Evolutionary conservation across 2,329 filamentous ascomycete genomes (phyloP).

Genomic region (Proliferodiscus dingleyae): DNA sequence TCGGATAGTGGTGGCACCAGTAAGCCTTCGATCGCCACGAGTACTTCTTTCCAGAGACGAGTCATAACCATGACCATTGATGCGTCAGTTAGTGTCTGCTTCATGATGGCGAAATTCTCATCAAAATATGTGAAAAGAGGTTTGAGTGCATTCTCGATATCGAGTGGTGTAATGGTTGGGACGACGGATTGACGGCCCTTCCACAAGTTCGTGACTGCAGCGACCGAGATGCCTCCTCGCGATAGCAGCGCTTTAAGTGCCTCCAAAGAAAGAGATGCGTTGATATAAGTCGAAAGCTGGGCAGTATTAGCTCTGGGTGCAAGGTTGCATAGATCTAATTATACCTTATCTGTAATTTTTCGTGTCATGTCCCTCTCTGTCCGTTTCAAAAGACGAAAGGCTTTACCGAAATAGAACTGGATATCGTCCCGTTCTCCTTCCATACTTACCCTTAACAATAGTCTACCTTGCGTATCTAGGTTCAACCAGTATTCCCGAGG

Average conservation of each 20-base stretch:
- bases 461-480: conserved; percentile 86
- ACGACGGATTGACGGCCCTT: conserved; percentile 53
- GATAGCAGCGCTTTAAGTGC: conserved; percentile 72
- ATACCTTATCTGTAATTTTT: conserved; percentile 94
- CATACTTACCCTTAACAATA: conserved; percentile 93
- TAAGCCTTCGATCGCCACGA: conserved; percentile 83
- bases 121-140: conserved; percentile 93
- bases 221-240: conserved; percentile 60
- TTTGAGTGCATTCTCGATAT: conserved; percentile 76
- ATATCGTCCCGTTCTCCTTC: conserved; percentile 98
- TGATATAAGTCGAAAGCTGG: conserved; percentile 88
- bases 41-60: conserved; percentile 93
- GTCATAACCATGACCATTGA: conserved; percentile 99
- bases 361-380: conserved; percentile 98
- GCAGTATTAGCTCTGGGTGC: conserved; percentile 5
- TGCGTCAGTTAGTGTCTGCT: conserved; percentile 85
- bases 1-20: conserved; percentile 92
- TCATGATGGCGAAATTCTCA: conserved; percentile 99
- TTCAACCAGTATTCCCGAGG: conserved; percentile 97
- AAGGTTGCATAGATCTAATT: conserved; percentile 5
- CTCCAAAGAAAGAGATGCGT: conserved; percentile 77
- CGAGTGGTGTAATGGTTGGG: conserved; percentile 59
- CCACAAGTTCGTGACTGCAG: conserved; percentile 67
- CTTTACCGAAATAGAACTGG: conserved; percentile 96
- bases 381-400: conserved; percentile 89